Percentiles rank a stretch among this genome's conserved stretches.
phyloP scores from a whole-genome alignment of 2,329 filamentous ascomycete genomes.

The Didymella keratinophila region DNA sequence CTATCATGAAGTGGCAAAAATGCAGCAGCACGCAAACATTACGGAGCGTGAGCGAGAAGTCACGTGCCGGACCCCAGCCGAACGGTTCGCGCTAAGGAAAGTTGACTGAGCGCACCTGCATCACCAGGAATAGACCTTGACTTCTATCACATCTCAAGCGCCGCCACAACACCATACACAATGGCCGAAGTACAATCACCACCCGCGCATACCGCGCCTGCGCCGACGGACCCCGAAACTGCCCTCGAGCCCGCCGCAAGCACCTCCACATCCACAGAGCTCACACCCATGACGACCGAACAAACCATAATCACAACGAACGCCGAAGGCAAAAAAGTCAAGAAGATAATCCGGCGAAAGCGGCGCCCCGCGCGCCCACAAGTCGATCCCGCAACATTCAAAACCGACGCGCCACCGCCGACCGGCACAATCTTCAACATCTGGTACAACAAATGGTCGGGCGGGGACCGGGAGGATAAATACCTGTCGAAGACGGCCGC shows the following conservation, averaged over 20 bases:
- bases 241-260: slow-evolving; percentile 33
- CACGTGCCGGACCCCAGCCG: neutral
- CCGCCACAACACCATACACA: slow-evolving; percentile 21
- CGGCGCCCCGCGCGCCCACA: slow-evolving; percentile 88
- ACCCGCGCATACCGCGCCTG: slow-evolving; percentile 30
- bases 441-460: slow-evolving; percentile 99
- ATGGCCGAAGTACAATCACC: slow-evolving; percentile 45
- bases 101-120: slow-evolving; percentile 15
- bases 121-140: neutral
- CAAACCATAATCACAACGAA: slow-evolving; percentile 47
- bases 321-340: slow-evolving; percentile 71
- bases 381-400: slow-evolving; percentile 83
- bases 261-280: slow-evolving; percentile 34
- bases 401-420: slow-evolving; percentile 85
- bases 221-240: slow-evolving; percentile 12
- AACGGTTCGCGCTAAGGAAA: slow-evolving; percentile 15
- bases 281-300: slow-evolving; percentile 36
- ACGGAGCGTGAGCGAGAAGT: no score
- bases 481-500: slow-evolving; percentile 84
- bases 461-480: slow-evolving; percentile 92
- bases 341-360: slow-evolving; percentile 92
- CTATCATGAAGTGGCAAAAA: no score
- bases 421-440: slow-evolving; percentile 98
- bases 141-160: neutral
- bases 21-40: no score